Evolutionary conservation across 2,329 filamentous ascomycete species (phyloP).

Genomic region (Arachnopeziza araneosa): DNA sequence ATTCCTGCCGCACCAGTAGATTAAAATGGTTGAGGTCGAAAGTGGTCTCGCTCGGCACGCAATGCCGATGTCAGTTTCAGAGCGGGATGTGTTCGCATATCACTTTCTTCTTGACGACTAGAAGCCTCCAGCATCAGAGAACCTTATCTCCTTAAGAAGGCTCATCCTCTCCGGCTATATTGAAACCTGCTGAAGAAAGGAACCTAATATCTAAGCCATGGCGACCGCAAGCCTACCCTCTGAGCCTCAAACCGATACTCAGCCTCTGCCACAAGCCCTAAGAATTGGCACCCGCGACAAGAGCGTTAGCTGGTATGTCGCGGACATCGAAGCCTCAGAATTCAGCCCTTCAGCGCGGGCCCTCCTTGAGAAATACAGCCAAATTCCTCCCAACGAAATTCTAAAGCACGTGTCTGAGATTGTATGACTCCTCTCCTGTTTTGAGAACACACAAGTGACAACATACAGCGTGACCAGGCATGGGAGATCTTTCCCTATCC

Average conservation of each 20-base stretch:
- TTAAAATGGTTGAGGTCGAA: not conserved
- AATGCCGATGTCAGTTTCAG: not conserved
- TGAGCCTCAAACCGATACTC: not conserved
- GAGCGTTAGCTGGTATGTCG: slow-evolving; percentile 11
- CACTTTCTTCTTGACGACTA: not conserved
- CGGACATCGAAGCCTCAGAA: not conserved
- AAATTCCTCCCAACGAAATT: slow-evolving; percentile 12
- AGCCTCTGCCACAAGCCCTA: not conserved
- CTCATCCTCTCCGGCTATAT: not conserved
- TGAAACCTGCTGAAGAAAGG: not conserved
- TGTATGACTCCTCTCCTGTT: slow-evolving; percentile 3
- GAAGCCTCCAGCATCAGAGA: not conserved
- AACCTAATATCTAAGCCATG: not conserved
- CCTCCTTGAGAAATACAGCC: slow-evolving; percentile 16
- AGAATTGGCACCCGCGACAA: not conserved
- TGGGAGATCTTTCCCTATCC: slow-evolving; percentile 21
- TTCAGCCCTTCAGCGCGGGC: slow-evolving; percentile 3
- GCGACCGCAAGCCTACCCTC: not conserved
- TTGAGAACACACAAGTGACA: not conserved
- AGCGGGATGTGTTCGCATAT: not conserved
- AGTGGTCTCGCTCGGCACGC: not conserved
- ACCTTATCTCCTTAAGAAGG: not conserved
- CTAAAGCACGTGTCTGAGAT: slow-evolving; percentile 11
- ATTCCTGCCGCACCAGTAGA: not conserved
- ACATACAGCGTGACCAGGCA: slow-evolving; percentile 15